Evolutionary conservation across 2,329 filamentous ascomycete species (phyloP), one percentile per base, ranked within the genome.

Genomic region (Pestalotiopsis sp.): DNA sequence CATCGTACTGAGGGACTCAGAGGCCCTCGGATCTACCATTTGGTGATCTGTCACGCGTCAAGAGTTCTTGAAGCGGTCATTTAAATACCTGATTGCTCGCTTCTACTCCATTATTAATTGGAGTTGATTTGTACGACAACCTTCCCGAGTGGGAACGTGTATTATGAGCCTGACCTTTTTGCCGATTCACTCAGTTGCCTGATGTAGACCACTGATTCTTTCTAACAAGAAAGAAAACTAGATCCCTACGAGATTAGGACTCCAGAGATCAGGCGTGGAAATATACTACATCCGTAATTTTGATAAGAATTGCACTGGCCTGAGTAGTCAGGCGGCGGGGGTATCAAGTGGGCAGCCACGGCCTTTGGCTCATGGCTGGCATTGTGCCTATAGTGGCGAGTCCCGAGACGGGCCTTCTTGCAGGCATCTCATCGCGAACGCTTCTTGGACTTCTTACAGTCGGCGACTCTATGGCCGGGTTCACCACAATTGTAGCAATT

Each of bases 401-500:
- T 52, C 20, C 38, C 20, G 20, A 45, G 38, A 45, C 14, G 12
- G 23, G 27, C 52, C 64, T 23, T 57, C 23, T 20, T 27, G 52
- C 23, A 23, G 23, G 56, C 31, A 61, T 41, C 36, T 67, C 65
- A 67, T 14, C 65, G 65, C 17, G 52, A 59, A 14, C 65, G 65
- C 25, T 67, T 56, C 31, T 65, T 64, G 61, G 49, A 25, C 36
- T 65, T 67, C 39, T 67, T 58, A 45, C 68, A 69, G 14, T 64
- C 56, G 23, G 52, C 61, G 17, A 41, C 38, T 61, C 25, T 66
- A 13, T 70, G 69, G 27, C 69, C 69, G 20, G 56, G 3, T 57
- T 70, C 49, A 31, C 69, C 69, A 57, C 69, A 70, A 27, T 49
- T 66, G 36, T 70, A 64, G 56, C 64, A 69, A 57, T 59, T 67